These are phyloP conservation scores for Arthrobotrys conoides DNA, from an alignment of 2,329 filamentous ascomycete species.

Conservation along the genomic window DNA sequence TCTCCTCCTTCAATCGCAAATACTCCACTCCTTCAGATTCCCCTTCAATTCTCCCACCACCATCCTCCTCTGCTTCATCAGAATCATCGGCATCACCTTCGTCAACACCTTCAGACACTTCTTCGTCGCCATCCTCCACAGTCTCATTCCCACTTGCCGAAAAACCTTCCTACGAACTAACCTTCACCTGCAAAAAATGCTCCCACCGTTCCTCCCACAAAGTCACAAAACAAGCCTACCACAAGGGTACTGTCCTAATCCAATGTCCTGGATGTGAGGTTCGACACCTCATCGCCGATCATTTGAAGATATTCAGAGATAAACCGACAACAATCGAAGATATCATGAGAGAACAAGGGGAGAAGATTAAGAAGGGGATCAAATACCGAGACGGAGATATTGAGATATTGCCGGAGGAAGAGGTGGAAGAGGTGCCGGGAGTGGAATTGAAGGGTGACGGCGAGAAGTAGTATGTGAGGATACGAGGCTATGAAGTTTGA, in stretches of 20 bases:
- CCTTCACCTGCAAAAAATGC: conserved; percentile 94
- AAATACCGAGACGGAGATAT: conserved; percentile 54
- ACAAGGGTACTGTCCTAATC: conserved; percentile 88
- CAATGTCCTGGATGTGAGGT: conserved; percentile 88
- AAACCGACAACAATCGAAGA: conserved; percentile 42
- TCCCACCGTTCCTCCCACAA: conserved; percentile 82
- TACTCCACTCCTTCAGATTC: conserved; percentile 41
- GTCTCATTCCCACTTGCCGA: conserved; percentile 65
- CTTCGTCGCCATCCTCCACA: conserved; percentile 60
- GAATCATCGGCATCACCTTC: conserved; percentile 14
- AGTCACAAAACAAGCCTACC: conserved; percentile 94
- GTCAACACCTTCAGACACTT: conserved; percentile 34
- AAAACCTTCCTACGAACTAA: conserved; percentile 77
- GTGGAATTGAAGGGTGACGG: neutral
- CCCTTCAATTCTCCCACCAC: conserved; percentile 43
- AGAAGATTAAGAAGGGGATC: conserved; percentile 50
- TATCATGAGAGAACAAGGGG: conserved; percentile 45
- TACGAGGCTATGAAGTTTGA: neutral
- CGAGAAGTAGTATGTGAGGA: conserved; percentile 18
- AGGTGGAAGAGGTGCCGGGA: conserved; percentile 20
- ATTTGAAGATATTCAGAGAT: conserved; percentile 74
- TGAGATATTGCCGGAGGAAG: conserved; percentile 43
- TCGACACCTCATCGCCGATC: conserved; percentile 91
- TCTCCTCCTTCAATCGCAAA: conserved; percentile 47
- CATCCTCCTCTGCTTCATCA: conserved; percentile 13